These are phyloP conservation scores for Cardamine chenopodiifolia DNA, from an alignment of 345 rosid species.

Conservation along the genomic window DNA sequence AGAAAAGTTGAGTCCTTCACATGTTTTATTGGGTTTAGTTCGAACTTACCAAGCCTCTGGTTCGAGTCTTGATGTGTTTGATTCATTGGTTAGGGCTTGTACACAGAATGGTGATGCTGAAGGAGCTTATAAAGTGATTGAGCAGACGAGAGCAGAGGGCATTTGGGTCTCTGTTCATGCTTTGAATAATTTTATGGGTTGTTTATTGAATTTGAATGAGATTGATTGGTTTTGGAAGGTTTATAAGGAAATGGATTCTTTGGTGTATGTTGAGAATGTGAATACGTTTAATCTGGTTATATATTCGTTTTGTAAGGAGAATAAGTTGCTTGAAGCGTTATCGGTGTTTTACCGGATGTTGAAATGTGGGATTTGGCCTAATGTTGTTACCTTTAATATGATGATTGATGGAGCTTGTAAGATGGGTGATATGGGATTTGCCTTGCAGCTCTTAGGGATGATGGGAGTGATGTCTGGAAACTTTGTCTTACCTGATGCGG, in stretches of 20 bases:
- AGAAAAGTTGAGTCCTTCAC: conserved; percentile 45
- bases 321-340: conserved; percentile 50
- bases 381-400: conserved; percentile 71
- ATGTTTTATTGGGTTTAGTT: conserved; percentile 55
- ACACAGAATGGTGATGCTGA: conserved; percentile 48
- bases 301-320: conserved; percentile 62
- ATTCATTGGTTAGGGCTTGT: conserved; percentile 70
- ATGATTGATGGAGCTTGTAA: conserved; percentile 66
- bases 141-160: conserved; percentile 47
- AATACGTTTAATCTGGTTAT: conserved; percentile 65
- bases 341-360: conserved; percentile 60
- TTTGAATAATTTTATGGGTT: conserved; percentile 68
- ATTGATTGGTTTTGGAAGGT: conserved; percentile 56
- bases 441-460: conserved; percentile 49
- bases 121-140: conserved; percentile 59
- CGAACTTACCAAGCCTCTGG: conserved; percentile 44
- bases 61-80: conserved; percentile 58
- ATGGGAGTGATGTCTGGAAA: conserved; percentile 54
- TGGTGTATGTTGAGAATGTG: conserved; percentile 60
- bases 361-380: conserved; percentile 67
- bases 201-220: conserved; percentile 61
- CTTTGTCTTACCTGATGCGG: conserved; percentile 52
- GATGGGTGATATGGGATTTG: conserved; percentile 48
- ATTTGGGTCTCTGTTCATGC: conserved; percentile 58
- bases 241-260: conserved; percentile 53